phyloP scores from a whole-genome alignment of 2,329 filamentous ascomycete genomes.

The Verticillium albo-atrum region DNA sequence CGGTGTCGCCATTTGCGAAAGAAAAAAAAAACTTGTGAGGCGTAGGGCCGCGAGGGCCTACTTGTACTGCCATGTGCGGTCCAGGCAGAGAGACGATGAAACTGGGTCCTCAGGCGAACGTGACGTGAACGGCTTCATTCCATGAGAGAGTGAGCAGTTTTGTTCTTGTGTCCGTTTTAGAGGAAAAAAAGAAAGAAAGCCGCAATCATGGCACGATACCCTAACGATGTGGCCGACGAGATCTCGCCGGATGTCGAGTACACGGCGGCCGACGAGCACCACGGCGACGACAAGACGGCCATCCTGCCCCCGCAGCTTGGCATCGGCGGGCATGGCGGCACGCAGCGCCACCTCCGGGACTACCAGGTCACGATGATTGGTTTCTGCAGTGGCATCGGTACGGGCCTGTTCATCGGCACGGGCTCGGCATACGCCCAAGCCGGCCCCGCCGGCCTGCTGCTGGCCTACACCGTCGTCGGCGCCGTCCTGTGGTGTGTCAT shows the following conservation, averaged over 20 bases:
- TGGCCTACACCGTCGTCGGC: slow-evolving; percentile 44
- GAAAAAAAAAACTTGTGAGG: background rate
- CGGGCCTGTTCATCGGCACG: slow-evolving; percentile 38
- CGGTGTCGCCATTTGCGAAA: background rate
- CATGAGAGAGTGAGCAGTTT: background rate
- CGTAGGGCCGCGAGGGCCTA: background rate
- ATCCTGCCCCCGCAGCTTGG: slow-evolving; percentile 10
- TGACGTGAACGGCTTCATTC: background rate
- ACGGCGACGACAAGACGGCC: slow-evolving; percentile 5
- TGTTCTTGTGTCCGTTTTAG: background rate
- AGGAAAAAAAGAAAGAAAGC: no score
- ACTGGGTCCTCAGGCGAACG: background rate
- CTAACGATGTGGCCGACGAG: background rate
- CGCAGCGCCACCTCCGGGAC: slow-evolving; percentile 12
- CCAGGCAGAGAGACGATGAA: background rate
- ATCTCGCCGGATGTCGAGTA: background rate
- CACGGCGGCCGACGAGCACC: background rate
- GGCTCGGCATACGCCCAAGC: slow-evolving; percentile 20
- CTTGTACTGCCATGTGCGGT: background rate
- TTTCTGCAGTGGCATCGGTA: slow-evolving; percentile 30
- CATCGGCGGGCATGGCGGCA: slow-evolving; percentile 11
- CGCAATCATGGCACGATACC: background rate
- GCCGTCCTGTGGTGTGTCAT: slow-evolving; percentile 53
- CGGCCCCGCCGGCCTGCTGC: slow-evolving; percentile 34
- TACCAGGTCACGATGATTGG: slow-evolving; percentile 9